A percentile compares a stretch with the other conserved stretches of the same genome.
phyloP scores from a whole-genome alignment of 2,329 filamentous ascomycete species.

The Pseudocercospora eumusae region DNA sequence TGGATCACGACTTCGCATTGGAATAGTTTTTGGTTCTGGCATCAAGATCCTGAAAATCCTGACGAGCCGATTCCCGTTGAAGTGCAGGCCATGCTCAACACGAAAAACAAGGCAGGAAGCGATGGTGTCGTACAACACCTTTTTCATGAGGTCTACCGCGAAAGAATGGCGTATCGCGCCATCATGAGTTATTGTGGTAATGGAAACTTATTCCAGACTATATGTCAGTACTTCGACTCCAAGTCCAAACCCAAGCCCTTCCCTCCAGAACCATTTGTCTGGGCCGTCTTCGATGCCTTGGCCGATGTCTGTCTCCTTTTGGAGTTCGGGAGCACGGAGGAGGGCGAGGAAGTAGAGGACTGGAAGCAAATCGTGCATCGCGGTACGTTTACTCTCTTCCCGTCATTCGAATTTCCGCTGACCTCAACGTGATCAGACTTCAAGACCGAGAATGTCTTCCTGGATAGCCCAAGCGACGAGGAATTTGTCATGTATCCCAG shows the following conservation, averaged over 20 bases:
- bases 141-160: not conserved
- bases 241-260: not conserved
- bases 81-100: not conserved
- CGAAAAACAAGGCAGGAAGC: not conserved
- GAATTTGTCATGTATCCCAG: not conserved
- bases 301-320: not conserved
- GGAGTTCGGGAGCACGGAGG: not conserved
- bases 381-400: not conserved
- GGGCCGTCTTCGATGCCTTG: not conserved
- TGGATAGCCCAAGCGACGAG: not conserved
- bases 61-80: not conserved
- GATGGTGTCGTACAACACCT: not conserved
- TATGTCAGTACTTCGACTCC: not conserved
- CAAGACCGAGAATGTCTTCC: not conserved
- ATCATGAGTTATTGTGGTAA: not conserved
- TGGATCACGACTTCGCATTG: not conserved
- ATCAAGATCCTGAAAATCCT: not conserved
- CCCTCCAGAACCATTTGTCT: not conserved
- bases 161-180: not conserved
- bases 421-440: not conserved
- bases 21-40: not conserved
- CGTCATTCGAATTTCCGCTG: not conserved
- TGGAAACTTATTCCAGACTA: not conserved
- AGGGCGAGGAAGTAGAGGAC: not conserved
- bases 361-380: not conserved